Base-by-base conservation (phyloP, 1,284 basidiomycete species). In the Schizophyllum amplum region DNA sequence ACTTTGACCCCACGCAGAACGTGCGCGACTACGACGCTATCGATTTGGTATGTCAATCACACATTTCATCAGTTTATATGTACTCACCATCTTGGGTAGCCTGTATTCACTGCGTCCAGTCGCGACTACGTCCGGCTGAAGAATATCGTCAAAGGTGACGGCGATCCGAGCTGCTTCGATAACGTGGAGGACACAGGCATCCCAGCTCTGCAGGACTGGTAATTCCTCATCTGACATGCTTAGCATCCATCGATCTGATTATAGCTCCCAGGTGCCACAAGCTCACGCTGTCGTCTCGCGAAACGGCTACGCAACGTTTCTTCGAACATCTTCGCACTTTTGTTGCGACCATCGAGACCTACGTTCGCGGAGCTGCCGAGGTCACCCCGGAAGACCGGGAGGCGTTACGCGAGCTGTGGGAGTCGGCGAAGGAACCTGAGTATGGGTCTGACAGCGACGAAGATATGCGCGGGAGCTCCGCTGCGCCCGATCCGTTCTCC, bases 31-130 rank as follows among this genome's bases (percentile, higher is more conserved):
- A 64, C 47, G 73, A 66, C 51, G 21, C 42, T n/a, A 47, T 54
- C 55, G 15, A 17, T 24, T 26, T 9, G 7, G 52, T 58, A 42
- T 50, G 51, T 17, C 21, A 51, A 52, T 20, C 26, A 22, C 15
- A 47, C 9, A 7, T 52, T 4, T 53, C 24, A 47, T 50, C 20
- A 22, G 24, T 46, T 5, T 55, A 83, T 82, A 84, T 63, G 84
- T 4, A 42, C 84, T 59, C 73, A 76, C 23, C 74, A 72, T 1
- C 82, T 84, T 55, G 72, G 84, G 58, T 72, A 84, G 4, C 83
- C 83, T 3, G 81, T 83, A 11, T 84, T 84, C 67, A 82, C 81
- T 5, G 78, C 75, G 57, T 84, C 82, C 0, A 77, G 80, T 24
- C 75, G 82, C 15, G 82, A 86, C 64, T 84, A 85, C 61, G 75